These are phyloP conservation scores for Amanita subjunquillea DNA, from an alignment of 768 basidiomycete species.

Conservation along the genomic window DNA sequence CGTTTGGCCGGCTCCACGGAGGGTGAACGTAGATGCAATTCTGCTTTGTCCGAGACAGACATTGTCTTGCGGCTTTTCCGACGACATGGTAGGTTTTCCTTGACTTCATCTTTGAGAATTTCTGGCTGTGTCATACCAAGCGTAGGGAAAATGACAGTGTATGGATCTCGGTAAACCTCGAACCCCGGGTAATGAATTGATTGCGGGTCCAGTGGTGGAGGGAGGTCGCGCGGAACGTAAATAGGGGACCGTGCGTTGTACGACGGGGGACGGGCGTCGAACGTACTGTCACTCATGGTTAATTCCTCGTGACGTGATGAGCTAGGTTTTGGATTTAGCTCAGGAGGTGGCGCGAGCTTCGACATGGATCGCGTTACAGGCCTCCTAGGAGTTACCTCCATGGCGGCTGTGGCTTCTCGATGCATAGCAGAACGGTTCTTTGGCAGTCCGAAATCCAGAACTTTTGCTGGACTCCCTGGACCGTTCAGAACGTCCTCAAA, in stretches of 20 bases:
- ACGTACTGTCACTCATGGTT: background rate
- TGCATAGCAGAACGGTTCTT: constrained; percentile 16
- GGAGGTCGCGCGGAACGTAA: constrained; percentile 26
- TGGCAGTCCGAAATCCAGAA: constrained; percentile 40
- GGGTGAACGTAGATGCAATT: background rate
- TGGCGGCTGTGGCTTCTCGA: constrained; percentile 3
- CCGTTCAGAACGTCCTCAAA: constrained; percentile 18
- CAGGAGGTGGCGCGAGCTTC: constrained; percentile 19
- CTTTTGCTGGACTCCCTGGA: constrained; percentile 35
- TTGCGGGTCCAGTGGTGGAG: constrained; percentile 34
- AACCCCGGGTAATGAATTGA: constrained; percentile 67
- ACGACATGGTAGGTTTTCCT: constrained; percentile 50
- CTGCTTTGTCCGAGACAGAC: constrained; percentile 3
- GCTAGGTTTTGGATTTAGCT: constrained; percentile 12
- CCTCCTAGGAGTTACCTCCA: constrained; percentile 14
- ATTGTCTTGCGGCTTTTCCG: constrained; percentile 32
- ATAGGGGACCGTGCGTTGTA: constrained; percentile 12
- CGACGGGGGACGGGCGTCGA: constrained; percentile 3
- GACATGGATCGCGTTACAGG: constrained; percentile 10
- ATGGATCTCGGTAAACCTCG: constrained; percentile 41
- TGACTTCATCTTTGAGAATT: constrained; percentile 29
- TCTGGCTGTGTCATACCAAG: constrained; percentile 5
- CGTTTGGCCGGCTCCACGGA: constrained; percentile 6
- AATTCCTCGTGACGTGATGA: constrained; percentile 3
- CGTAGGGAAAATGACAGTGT: constrained; percentile 12